Evolutionary conservation across 148 eudicot species (phyloP), one percentile per base, ranked within the genome.

Genomic region (Salicornia ramosissima): DNA sequence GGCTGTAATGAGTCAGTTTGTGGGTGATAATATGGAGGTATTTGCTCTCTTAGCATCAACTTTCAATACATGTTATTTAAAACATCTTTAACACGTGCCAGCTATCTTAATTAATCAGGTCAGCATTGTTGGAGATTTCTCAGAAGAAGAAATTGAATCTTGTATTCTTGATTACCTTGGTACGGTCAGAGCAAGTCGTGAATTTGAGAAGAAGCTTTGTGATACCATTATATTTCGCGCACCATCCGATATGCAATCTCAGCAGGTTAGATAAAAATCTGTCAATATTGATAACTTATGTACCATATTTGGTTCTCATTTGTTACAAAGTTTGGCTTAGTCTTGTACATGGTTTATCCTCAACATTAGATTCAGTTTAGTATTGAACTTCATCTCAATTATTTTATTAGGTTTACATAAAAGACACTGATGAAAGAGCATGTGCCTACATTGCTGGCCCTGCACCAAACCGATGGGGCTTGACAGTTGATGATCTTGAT

Each of bases 391-490:
- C 18, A 31, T 25, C 14, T 73, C 62, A 30, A 13, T 49, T 43
- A 61, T 49, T 34, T 68, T 50, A 42, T 10, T 82, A 95, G 99
- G 94, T 95, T 62, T 87, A 84, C 75, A 68, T 95, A 72, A 91
- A 89, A 80, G 99, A 95, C 81, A 95, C 99, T 25, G 99, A 95
- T 80, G 99, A 95, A 84, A 85, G 99, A 81, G 99, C 99, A 30
- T 91, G 99, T 79, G 99, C 99, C 31, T 95, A 89, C 71, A 91
- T 91, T 78, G 99, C 99, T 15, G 99, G 99, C 49, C 99, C 97
- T 74, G 97, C 97, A 49, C 99, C 99, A 50, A 95, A 91, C 64
- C 85, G 99, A 56, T 95, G 99, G 99, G 99, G 97, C 64, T 79
- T 83, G 67, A 89, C 88, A 71, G 80, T 81, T 40, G 90, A 89